phyloP scores from a whole-genome alignment of 306 rosid species.

The Parietaria judaica region DNA sequence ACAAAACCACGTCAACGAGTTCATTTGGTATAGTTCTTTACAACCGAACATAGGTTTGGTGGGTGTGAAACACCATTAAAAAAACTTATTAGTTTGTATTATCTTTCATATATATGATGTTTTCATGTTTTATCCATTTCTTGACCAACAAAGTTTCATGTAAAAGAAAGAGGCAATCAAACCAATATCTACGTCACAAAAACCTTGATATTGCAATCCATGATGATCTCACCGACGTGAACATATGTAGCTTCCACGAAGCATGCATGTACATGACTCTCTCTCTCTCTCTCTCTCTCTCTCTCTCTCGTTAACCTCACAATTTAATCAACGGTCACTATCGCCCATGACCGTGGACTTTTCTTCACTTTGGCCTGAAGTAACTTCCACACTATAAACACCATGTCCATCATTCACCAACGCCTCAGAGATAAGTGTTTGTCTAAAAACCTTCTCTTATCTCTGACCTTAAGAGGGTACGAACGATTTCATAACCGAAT shows the following conservation, averaged over 20 bases:
- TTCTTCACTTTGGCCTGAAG: constrained; percentile 3
- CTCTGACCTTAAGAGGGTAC: not conserved
- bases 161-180: too few species aligned
- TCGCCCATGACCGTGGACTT: not conserved
- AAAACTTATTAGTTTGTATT: not conserved
- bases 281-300: not conserved
- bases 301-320: not conserved
- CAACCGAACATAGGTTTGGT: not conserved
- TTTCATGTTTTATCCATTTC: not conserved
- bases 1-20: too few species aligned
- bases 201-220: not conserved
- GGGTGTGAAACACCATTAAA: not conserved
- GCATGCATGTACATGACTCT: constrained; percentile 5
- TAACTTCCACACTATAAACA: not conserved
- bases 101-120: not conserved
- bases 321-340: not conserved
- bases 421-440: too few species aligned
- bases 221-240: constrained; percentile 6
- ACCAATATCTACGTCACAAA: not conserved
- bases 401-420: not conserved
- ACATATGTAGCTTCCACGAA: constrained; percentile 11
- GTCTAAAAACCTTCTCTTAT: too few species aligned
- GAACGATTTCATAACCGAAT: not conserved
- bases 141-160: not conserved
- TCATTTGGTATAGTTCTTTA: not conserved